Evolutionary conservation across 768 basidiomycete species (phyloP), one percentile per base, ranked within the genome.

Genomic region (Lentinula raphanica): DNA sequence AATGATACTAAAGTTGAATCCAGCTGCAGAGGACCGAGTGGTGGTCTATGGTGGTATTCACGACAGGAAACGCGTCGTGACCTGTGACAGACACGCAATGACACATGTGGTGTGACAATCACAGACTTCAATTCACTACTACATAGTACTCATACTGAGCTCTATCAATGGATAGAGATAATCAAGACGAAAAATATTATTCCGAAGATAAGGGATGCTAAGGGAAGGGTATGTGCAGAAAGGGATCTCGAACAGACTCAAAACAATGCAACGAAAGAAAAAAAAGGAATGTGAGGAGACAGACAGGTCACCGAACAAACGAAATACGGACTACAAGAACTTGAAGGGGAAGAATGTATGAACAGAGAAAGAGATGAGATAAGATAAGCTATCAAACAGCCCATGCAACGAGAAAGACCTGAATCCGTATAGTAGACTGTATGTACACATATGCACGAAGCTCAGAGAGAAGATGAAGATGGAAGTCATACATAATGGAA

Each of bases 331-430:
- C n/a, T 31, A 23, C 5, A 29, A 21, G 13, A 50, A 50, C n/a
- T n/a, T n/a, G 32, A 19, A 27, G 27, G 27, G 29, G 29, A 50
- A n/a, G n/a, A n/a, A 35, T 48, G 23, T 31, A 36, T 17, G 19
- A 32, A 32, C 21, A 51, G 32, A 9, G 29, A 51, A 32, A 36
- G 31, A 51, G 31, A 49, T 19, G 27, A 19, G 40, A 53, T 38
- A 53, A 36, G 32, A 39, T 36, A 51, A 36, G 49, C 36, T 39
- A 53, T 53, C 51, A 36, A 25, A 53, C 51, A 53, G 36, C 32
- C 32, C 49, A 50, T 50, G 49, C 46, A 49, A 49, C 28, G 27
- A n/a, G 23, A 11, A 50, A 50, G 11, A 32, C 51, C 36, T 27
- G 5, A 53, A 38, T 53, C 51, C 51, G 49, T 50, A 36, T 3